Evolutionary conservation across 768 basidiomycete species (phyloP).

Genomic region (Kwoniella mangroviensis): DNA sequence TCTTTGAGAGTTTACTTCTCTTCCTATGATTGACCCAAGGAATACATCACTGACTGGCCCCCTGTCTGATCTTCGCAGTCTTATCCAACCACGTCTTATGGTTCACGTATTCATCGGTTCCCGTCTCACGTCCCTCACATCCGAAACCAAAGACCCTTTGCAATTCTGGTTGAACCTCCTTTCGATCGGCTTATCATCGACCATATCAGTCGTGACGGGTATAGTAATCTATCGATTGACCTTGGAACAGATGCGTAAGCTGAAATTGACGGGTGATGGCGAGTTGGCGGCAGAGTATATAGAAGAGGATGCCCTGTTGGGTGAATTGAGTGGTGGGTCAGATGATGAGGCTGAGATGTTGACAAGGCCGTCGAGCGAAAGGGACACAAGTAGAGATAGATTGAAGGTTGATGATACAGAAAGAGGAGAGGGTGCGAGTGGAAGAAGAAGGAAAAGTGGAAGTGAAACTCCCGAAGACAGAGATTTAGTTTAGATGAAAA

Average conservation of each 20-base stretch:
- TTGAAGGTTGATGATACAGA: neutral
- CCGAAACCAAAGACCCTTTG: constrained; percentile 43
- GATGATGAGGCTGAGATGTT: constrained; percentile 7
- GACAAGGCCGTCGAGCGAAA: neutral
- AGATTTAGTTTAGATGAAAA: neutral
- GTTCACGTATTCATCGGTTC: constrained; percentile 57
- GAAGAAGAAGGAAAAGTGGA: constrained; percentile 6
- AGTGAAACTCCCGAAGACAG: constrained; percentile 11
- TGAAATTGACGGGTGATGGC: constrained; percentile 36
- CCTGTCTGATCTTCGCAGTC: constrained; percentile 17
- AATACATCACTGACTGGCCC: neutral
- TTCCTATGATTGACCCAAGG: neutral
- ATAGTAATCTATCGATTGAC: constrained; percentile 54
- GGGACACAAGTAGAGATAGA: neutral
- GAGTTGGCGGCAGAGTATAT: constrained; percentile 50
- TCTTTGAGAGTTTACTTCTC: neutral
- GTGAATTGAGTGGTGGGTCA: constrained; percentile 28
- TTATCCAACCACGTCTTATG: constrained; percentile 51
- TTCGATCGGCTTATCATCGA: constrained; percentile 43
- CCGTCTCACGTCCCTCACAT: constrained; percentile 53
- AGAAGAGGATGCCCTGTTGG: constrained; percentile 49
- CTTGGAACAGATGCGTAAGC: constrained; percentile 51
- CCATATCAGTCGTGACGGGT: constrained; percentile 46
- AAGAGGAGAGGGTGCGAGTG: neutral
- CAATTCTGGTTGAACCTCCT: constrained; percentile 54